A percentile compares a stretch with the other conserved stretches of the same genome.
Evolutionary conservation across 78 protist species (phyloP).

Genomic region (slime mould (Dictyostelium discoideum)): dicty_2.7 NC_007089.4:1048501-1049000

Average conservation of each 20-base stretch:
- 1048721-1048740: background rate
- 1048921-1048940: background rate
- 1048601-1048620: background rate
- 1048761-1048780: background rate
- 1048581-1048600: background rate
- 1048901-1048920: background rate
- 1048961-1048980: background rate
- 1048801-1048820: background rate
- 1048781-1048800: background rate
- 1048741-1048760: background rate
- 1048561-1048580: background rate
- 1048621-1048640: background rate
- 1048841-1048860: background rate
- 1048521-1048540: background rate
- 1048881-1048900: background rate
- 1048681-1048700: background rate
- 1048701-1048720: background rate
- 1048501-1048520: background rate
- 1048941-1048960: background rate
- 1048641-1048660: background rate
- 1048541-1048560: background rate
- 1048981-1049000: background rate
- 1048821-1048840: background rate
- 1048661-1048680: background rate
- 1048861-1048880: background rate